Base-by-base conservation (phyloP, 495 filamentous ascomycete genomes). In the Usnea hakonensis region DNA sequence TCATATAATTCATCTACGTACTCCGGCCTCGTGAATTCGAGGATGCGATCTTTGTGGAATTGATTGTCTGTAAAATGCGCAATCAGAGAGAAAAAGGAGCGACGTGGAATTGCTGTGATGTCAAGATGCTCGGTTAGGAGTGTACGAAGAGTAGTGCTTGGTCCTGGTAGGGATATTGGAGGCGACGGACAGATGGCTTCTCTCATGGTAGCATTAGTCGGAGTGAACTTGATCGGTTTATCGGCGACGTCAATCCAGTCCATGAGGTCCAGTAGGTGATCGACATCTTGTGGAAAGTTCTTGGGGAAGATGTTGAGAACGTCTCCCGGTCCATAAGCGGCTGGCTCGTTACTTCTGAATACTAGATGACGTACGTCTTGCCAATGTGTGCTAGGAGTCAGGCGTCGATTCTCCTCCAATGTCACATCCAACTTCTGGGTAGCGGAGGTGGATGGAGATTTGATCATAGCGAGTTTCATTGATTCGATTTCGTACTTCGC, bases 1-100 rank as follows among this genome's bases (percentile, higher is more conserved):
- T 99, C 95, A 76, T 88, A 96, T 21, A 95, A 83, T 64, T 99
- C 95, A 67, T 97, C 91, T 13, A 90, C 80, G 70, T 86, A 88
- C 21, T 86, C 79, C 0, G 88, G 83, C 58, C 86, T 80, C 0
- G 85, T 85, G 64, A 99, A 95, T 65, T 97, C 93, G 3, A 82
- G 67, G 0, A 99, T 81, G 13, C 93, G 85, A 56, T 95, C 90
- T 66, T 84, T 85, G 58, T 97, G 93, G 59, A 80, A 81, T 23
- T 75, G 70, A 72, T 96, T 83, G 1, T 73, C 67, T 6, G 91
- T 88, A 58, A 90, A 90, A 70, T 89, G 83, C 10, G 87, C 81
- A 52, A 95, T 82, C 3, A 83, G 71, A 1, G 83, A 72, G 67
- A 99, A 92, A 77, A 99, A 97, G 17, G 79, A 84, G 36, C 95